Evolutionary conservation across 2,329 filamentous ascomycete species (phyloP).

Genomic region (Cordyceps javanica): DNA sequence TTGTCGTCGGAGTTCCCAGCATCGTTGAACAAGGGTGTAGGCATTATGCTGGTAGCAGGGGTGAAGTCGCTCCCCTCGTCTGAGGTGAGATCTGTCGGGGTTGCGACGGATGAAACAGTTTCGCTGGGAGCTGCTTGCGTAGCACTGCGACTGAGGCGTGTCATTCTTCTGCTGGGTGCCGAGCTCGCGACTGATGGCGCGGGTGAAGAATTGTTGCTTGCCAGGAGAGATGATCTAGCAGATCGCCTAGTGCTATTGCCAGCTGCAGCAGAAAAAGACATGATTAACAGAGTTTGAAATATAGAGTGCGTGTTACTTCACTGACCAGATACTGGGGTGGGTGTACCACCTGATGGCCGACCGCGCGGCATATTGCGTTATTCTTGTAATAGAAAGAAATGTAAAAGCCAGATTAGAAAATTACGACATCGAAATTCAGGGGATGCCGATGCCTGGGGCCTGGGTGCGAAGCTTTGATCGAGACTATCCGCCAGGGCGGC

Average conservation of each 20-base stretch:
- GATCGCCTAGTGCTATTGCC: not conserved
- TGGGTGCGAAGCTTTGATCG: not conserved
- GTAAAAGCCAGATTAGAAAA: not conserved
- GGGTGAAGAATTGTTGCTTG: conserved; percentile 6
- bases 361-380: not conserved
- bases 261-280: not conserved
- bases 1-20: not conserved
- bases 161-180: not conserved
- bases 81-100: conserved; percentile 24
- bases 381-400: not conserved
- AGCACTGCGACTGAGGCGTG: not conserved
- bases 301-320: not conserved
- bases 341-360: not conserved
- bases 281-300: not conserved
- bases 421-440: too few relatives aligned
- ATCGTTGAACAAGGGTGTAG: conserved; percentile 24
- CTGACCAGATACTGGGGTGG: conserved; percentile 1
- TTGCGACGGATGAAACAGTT: conserved; percentile 27
- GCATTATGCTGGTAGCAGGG: conserved; percentile 31
- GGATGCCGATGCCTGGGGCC: not conserved
- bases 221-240: conserved; percentile 2
- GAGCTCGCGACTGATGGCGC: not conserved
- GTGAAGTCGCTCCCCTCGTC: conserved; percentile 29
- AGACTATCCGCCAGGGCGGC: not conserved
- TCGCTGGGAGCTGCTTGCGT: conserved; percentile 16